Evolutionary conservation across 2,329 filamentous ascomycete genomes (phyloP).

Genomic region (Monilinia fructicola): DNA sequence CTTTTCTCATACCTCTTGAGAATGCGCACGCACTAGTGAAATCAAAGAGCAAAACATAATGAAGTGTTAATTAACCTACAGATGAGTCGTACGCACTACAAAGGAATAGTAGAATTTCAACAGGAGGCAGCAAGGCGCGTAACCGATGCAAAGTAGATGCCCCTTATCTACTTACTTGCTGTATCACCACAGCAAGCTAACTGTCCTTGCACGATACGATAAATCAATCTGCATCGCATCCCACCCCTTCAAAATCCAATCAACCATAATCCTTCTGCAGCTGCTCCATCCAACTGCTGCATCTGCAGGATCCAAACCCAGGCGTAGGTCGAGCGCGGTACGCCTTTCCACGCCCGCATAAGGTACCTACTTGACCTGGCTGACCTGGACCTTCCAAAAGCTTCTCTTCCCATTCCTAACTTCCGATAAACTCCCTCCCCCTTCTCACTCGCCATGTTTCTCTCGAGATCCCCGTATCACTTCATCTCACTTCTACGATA

Average conservation of each 20-base stretch:
- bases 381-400: neutral
- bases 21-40: neutral
- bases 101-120: neutral
- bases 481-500: neutral
- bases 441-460: neutral
- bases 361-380: neutral
- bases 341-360: slow-evolving; percentile 4
- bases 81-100: neutral
- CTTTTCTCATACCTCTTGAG: neutral
- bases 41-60: slow-evolving; percentile 1
- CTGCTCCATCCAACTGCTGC: neutral
- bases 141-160: neutral
- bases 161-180: neutral
- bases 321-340: neutral
- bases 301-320: slow-evolving; percentile 3
- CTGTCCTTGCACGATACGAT: neutral
- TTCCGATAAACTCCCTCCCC: neutral
- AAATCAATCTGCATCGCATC: neutral
- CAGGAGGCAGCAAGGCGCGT: neutral
- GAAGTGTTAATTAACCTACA: neutral
- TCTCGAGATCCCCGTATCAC: neutral
- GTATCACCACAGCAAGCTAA: neutral
- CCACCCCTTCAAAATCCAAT: neutral
- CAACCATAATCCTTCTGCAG: neutral
- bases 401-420: neutral